Percentiles rank a stretch among this genome's conserved stretches.
These are phyloP conservation scores for Chrysoporthe deuterocubensis DNA, from an alignment of 2,329 filamentous ascomycete genomes.

Conservation along the genomic window DNA sequence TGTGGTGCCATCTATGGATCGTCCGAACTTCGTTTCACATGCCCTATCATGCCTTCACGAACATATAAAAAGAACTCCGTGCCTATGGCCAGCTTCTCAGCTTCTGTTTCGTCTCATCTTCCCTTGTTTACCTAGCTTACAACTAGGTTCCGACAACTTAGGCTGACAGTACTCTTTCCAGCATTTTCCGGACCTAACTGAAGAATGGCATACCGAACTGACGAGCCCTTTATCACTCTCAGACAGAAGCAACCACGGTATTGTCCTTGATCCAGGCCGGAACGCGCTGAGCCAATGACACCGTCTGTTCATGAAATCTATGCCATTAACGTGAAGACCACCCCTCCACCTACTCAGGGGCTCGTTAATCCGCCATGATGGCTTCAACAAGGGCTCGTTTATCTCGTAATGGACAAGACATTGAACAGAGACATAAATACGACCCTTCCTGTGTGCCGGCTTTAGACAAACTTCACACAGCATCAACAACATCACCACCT, in stretches of 20 bases:
- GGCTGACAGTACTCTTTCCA: background rate
- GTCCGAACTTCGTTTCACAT: constrained; percentile 7
- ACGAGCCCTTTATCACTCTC: constrained; percentile 1
- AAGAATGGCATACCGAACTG: background rate
- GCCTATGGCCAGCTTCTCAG: background rate
- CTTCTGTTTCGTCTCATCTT: constrained; percentile 10
- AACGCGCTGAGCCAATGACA: background rate
- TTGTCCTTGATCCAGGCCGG: background rate
- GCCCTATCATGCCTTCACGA: background rate
- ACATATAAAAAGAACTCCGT: background rate
- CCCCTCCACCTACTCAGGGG: background rate
- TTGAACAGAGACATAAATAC: constrained; percentile 11
- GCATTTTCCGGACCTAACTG: background rate
- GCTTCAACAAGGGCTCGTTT: background rate
- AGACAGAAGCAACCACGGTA: background rate
- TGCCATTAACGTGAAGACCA: background rate
- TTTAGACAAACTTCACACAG: too few relatives aligned
- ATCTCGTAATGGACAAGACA: background rate
- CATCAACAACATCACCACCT: constrained; percentile 7
- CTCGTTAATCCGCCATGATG: constrained; percentile 7
- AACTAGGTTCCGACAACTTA: background rate
- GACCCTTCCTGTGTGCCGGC: background rate
- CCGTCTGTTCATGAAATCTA: background rate
- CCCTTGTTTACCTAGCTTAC: background rate
- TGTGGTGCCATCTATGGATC: background rate